Evolutionary conservation across 306 rosid genomes (phyloP), one percentile per base, ranked within the genome.

Genomic region (Pyrus communis): DNA sequence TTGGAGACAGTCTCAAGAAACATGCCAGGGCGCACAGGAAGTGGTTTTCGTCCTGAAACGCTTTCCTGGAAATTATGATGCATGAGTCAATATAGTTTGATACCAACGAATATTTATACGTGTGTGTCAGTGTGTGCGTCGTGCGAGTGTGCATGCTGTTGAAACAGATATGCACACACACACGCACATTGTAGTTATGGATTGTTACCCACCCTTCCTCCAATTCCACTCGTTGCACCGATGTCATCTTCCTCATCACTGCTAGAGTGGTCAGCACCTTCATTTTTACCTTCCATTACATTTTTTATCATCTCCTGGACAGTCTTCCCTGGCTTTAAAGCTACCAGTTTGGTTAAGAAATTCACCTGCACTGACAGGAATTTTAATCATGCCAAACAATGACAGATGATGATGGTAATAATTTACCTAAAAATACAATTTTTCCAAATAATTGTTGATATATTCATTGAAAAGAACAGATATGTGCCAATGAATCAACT

Each of bases 11-110:
- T 90, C 82, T 92, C 98, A 62, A 94, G 97, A 90, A 94, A 94
- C 98, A 94, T 90, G 89, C 98, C 97, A 3, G 98, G 96, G 71
- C 96, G 96, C 58, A 94, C 97, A 0, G 98, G 98, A 77, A 80
- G 95, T 28, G 89, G 86, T 77, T 83, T 90, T 75, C 78, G 84
- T 70, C 95, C 96, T 0, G 95, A 79, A 55, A 89, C 89, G 79
- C 93, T 85, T 80, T 80, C 79, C 97, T 90, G 86, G 45, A 65
- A 75, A 86, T 70, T 49, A 61, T 58, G 60, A 79, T 38, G 73
- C 35, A 71, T 42, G 67, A 10, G 71, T 57, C 73, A 69, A 67
- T 68, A 77, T 51, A 38, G 25, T 54, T 35, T 13, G 55, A 61
- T 21, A 51, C 21, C 19, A 38, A 38, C 17, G 30, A 43, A 43